Percentiles rank a stretch among this genome's conserved stretches.
Conservation (phyloP, 495 filamentous ascomycete genomes). For the Lasiosphaeriaceae sp. region DNA sequence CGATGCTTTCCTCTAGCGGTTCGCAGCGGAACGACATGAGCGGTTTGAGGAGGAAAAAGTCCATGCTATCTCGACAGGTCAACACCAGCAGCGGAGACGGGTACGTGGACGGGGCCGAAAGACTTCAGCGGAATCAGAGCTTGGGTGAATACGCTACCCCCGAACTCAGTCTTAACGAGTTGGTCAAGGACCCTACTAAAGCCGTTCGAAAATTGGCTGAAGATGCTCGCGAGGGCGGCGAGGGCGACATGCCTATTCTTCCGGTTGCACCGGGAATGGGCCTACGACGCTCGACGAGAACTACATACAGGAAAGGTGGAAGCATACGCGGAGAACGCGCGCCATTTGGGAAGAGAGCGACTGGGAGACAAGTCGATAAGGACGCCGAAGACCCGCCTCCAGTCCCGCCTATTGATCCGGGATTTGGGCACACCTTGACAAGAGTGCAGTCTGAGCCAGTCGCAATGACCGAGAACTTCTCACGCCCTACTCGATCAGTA, state of each 20-base stretch:
- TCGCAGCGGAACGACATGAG: slow-evolving; percentile 58
- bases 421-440: slow-evolving; percentile 53
- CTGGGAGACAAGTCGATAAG: slow-evolving; percentile 49
- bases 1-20: slow-evolving; percentile 62
- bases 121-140: slow-evolving; percentile 72
- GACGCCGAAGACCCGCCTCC: slow-evolving; percentile 52
- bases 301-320: slow-evolving; percentile 79
- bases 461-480: slow-evolving; percentile 50
- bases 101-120: slow-evolving; percentile 85
- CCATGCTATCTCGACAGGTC: slow-evolving; percentile 91
- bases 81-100: slow-evolving; percentile 62
- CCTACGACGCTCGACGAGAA: slow-evolving; percentile 83
- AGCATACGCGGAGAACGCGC: slow-evolving; percentile 51
- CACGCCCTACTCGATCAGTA: slow-evolving; percentile 43
- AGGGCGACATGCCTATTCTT: slow-evolving; percentile 80
- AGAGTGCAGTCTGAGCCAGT: slow-evolving; percentile 74
- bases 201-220: slow-evolving; percentile 62
- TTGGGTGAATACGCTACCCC: slow-evolving; percentile 45
- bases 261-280: slow-evolving; percentile 70
- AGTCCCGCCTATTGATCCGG: slow-evolving; percentile 44
- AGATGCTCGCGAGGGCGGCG: slow-evolving; percentile 33
- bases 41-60: slow-evolving; percentile 80
- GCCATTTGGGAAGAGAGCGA: slow-evolving; percentile 71
- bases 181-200: slow-evolving; percentile 77
- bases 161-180: slow-evolving; percentile 63